Base-by-base conservation (phyloP, 2,329 filamentous ascomycete genomes). In the Cladosporium sp. region DNA sequence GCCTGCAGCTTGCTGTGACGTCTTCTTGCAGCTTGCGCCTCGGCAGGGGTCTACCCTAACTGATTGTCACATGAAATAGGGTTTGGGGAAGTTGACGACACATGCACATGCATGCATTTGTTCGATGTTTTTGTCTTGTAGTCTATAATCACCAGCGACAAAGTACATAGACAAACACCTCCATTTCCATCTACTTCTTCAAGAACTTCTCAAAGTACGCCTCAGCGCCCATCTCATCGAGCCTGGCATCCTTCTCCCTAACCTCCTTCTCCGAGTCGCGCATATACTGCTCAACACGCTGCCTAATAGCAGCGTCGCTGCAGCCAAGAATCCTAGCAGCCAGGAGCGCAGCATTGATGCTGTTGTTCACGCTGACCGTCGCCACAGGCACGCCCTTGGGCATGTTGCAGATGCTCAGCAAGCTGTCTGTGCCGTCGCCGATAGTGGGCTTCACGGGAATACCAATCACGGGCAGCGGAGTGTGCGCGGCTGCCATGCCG, bases 211-310 rank as follows among this genome's bases (percentile, higher is more conserved):
- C 70, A 18, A 68, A 69, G 64, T 74, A 75, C 62, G 51, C 68
- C 61, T 73, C 70, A 63, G 71, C 69, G 18, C 88, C 88, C 48
- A 84, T 77, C 62, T 85, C 82, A 67, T 83, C 76, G 68, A 92
- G 73, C 72, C 76, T 82, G 25, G 75, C 78, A 46, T 88, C 89
- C 79, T 91, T 91, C 28, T 78, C 82, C 67, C 86, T 76, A 1
- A 92, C 90, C 71, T 89, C 87, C 64, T 82, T 79, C 74, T 85
- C 85, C 80, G 90, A 89, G 8, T 85, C 81, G 59, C 82, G 78
- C 75, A 88, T 85, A 74, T 91, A 92, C 21, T 82, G 78, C 67
- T 82, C 83, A 80, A 91, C 82, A 70, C 83, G 82, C 66, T 84
- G 78, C 58, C 82, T 78, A n/a, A 90, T 81, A n/a, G 79, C 81